Base-by-base conservation (phyloP, 371 early-diverging fungal species). In the Mortierella sp. region DNA sequence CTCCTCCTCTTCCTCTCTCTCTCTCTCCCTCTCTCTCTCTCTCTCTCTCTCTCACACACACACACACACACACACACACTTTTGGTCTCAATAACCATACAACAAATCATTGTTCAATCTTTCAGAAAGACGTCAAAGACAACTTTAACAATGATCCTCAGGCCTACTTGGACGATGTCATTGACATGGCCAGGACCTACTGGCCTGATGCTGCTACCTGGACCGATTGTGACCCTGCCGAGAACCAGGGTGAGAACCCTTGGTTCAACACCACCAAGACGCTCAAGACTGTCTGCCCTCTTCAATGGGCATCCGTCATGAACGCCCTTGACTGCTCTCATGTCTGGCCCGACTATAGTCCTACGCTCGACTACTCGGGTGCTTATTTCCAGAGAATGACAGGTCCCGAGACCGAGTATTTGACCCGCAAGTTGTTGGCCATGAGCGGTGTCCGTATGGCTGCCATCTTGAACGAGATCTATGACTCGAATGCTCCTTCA, bases 281-380 rank as follows among this genome's bases (percentile, higher is more conserved):
- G 6, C 7, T 64, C 68, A 70, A 70, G 63, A 72, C 71, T 21
- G 46, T 75, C 25, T 83, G 82, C 62, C 82, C 85, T 18, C 58
- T 73, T 16, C 59, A 74, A 46, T 86, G 85, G 84, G 80, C 84
- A 5, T 21, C 21, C 7, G 70, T 73, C 25, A 57, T 73, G 45
- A 75, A 85, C 58, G 66, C 62, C 5, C 59, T 79, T n/a, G 82
- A 76, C 45, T 86, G 86, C 72, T 48, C 66, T 5, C 59, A 63
- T 14, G 83, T 81, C 62, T 86, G 80, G 80, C 57, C 62, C 30
- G 64, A 69, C 46, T 75, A 72, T 46, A 66, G 65, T n/a, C 26
- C 66, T 26, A 73, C 68, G 9, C 53, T 52, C 11, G 80, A 79
- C 48, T 73, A 73, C 53, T 79, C 80, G 28, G 63, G 63, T 4